Conservation (phyloP, 1,139 yeast genomes). For the Sugiyamaella neomexicana region DNA sequence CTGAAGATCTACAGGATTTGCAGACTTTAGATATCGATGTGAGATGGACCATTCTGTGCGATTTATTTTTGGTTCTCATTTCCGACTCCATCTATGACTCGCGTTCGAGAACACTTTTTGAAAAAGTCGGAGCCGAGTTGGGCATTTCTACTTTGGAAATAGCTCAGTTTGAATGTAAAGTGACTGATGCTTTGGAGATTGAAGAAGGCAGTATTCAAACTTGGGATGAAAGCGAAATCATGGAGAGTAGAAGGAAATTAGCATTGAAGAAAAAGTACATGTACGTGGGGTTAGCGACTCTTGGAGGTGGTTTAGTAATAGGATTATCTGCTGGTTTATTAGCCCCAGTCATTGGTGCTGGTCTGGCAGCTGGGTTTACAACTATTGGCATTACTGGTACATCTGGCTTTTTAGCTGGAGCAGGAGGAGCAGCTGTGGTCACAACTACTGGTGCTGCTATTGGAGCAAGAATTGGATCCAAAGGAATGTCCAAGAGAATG, state of each 20-base stretch:
- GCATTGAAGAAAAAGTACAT: slow-evolving; percentile 69
- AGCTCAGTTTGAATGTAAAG: slow-evolving; percentile 83
- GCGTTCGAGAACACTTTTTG: slow-evolving; percentile 74
- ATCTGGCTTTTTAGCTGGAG: slow-evolving; percentile 87
- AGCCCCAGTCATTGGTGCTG: slow-evolving; percentile 98
- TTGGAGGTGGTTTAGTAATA: slow-evolving; percentile 94
- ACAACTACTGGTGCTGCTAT: slow-evolving; percentile 89
- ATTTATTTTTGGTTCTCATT: slow-evolving; percentile 72
- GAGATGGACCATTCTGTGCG: slow-evolving; percentile 92
- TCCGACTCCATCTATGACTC: slow-evolving; percentile 89
- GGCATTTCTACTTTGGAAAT: slow-evolving; percentile 65
- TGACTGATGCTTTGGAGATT: slow-evolving; percentile 85
- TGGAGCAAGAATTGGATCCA: slow-evolving; percentile 86
- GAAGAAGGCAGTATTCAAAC: slow-evolving; percentile 73
- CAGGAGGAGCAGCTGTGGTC: slow-evolving; percentile 94
- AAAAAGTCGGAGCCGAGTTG: slow-evolving; percentile 62
- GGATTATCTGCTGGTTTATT: slow-evolving; percentile 93
- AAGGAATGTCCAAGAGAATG: slow-evolving; percentile 81
- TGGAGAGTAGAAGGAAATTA: slow-evolving; percentile 66
- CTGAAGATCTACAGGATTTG: slow-evolving; percentile 43
- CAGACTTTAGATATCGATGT: slow-evolving; percentile 64
- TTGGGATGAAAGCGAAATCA: slow-evolving; percentile 71
- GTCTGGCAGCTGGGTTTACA: slow-evolving; percentile 94
- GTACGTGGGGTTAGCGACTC: slow-evolving; percentile 90
- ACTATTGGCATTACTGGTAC: slow-evolving; percentile 95